Base-by-base conservation (phyloP, 495 filamentous ascomycete genomes). In the Penicillium parvum region DNA sequence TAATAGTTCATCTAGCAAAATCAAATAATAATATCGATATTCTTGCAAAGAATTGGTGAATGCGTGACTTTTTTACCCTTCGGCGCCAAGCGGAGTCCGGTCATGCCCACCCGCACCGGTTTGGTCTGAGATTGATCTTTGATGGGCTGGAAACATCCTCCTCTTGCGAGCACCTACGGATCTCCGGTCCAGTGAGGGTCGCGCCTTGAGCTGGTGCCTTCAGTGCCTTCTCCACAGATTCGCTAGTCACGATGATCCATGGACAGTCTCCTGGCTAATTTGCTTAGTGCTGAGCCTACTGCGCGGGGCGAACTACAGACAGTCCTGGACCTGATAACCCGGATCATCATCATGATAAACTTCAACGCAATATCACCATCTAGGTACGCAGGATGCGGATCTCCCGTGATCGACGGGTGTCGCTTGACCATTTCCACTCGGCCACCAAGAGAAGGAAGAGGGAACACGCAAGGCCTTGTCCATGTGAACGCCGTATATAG, bases 361-460 rank as follows among this genome's bases (percentile, higher is more conserved):
- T n/a, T n/a, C n/a, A 15, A 43, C 11, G 15, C 14, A 7, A 25
- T 3, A 26, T 14, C 14, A 14, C 37, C 10, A 18, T 11, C 36
- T n/a, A n/a, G n/a, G 19, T 19, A 25, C 29, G 28, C 40, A 42
- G 18, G 21, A 25, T 26, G 52, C 43, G 39, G 48, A 55, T 51
- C 48, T 55, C 52, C 48, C 52, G 47, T 52, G 47, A 51, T 55
- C 52, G 52, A 23, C 50, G 30, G 18, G 16, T 12, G 32, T 38
- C 20, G 23, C 17, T 34, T 39, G 26, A 43, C 28, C n/a, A 12
- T 25, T 21, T 33, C n/a, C 39, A 17, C 29, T 32, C 19, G 10
- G n/a, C 19, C 32, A 35, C 9, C 9, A 32, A 21, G 12, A 18
- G 21, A 15, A 21, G 27, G 40, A 50, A 44, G 45, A 47, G 47